Percentiles rank a stretch among this genome's conserved stretches.
Conservation (phyloP, 176 grass and related monocot species). For the Zoysia pacifica region DNA sequence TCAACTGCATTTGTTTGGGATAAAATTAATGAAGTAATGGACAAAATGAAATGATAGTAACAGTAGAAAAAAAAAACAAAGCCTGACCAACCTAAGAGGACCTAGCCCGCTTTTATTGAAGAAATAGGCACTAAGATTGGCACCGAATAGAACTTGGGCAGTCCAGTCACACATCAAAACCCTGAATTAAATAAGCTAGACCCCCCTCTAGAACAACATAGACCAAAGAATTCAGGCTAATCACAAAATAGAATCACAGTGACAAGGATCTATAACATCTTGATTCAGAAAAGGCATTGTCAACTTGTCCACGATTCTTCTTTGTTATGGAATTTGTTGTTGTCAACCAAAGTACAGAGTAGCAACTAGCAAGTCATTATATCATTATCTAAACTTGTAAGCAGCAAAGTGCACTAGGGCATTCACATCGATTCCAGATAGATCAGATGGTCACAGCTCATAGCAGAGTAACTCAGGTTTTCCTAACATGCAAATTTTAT, state of each 20-base stretch:
- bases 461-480: background rate
- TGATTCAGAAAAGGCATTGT: background rate
- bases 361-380: background rate
- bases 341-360: background rate
- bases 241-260: background rate
- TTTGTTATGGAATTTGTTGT: background rate
- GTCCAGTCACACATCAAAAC: background rate
- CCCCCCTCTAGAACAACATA: background rate
- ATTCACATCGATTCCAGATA: background rate
- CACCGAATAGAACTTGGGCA: background rate
- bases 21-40: conserved; percentile 16
- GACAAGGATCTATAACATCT: background rate
- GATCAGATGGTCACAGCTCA: conserved; percentile 14
- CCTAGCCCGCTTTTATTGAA: background rate
- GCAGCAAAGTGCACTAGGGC: background rate
- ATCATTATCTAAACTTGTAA: background rate
- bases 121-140: background rate
- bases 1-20: conserved; percentile 63
- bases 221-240: background rate
- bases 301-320: background rate
- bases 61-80: background rate
- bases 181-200: background rate
- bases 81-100: background rate
- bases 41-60: background rate
- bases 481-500: background rate